Conservation (phyloP, 192 early-diverging fungal species). For the Backusella mclennaniae region DNA sequence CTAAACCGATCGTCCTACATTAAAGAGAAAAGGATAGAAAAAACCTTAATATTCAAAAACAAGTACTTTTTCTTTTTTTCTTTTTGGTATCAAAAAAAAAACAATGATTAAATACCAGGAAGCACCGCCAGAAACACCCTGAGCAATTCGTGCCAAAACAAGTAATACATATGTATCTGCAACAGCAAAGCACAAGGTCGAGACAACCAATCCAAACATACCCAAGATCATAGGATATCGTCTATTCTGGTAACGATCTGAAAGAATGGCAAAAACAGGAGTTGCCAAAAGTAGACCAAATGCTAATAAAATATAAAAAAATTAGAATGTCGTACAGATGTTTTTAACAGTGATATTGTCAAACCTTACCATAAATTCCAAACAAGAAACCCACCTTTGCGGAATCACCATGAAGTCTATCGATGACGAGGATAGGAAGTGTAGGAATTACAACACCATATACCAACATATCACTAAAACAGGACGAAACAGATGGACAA, state of each 20-base stretch:
- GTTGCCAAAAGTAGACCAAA: slow-evolving; percentile 63
- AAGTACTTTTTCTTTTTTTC: neutral
- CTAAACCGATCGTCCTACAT: slow-evolving; percentile 62
- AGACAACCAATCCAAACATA: slow-evolving; percentile 60
- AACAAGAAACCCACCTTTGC: slow-evolving; percentile 66
- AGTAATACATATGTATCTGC: slow-evolving; percentile 65
- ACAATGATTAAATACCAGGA: slow-evolving; percentile 50
- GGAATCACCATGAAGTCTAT: slow-evolving; percentile 54
- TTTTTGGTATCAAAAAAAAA: neutral
- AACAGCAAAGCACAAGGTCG: slow-evolving; percentile 63
- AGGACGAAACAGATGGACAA: neutral
- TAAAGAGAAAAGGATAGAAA: neutral
- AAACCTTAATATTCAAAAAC: neutral
- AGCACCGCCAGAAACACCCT: slow-evolving; percentile 72
- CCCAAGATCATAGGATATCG: slow-evolving; percentile 75
- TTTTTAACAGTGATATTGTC: neutral
- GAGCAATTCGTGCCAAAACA: slow-evolving; percentile 64
- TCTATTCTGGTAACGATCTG: slow-evolving; percentile 69
- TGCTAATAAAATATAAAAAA: slow-evolving; percentile 29
- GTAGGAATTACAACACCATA: slow-evolving; percentile 74
- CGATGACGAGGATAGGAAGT: slow-evolving; percentile 63
- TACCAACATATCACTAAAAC: slow-evolving; percentile 52
- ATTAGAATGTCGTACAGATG: neutral
- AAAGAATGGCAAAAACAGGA: slow-evolving; percentile 67
- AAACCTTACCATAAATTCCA: slow-evolving; percentile 61